These are phyloP conservation scores for Pythium guiyangense DNA, from an alignment of 352 stramenopile species.

Conservation along the genomic window DNA sequence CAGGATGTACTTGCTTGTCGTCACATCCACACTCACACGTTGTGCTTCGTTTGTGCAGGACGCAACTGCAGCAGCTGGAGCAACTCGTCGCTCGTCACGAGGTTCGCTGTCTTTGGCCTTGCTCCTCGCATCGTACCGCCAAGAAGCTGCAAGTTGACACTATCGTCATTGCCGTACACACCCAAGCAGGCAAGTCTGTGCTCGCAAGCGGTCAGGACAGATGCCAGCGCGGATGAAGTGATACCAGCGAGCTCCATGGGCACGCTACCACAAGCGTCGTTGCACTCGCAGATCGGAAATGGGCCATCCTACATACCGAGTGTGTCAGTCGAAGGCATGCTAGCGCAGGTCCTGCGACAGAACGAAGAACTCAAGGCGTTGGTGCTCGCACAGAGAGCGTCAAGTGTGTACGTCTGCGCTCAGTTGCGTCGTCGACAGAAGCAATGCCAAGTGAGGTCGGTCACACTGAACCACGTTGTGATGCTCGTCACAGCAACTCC, in stretches of 20 bases:
- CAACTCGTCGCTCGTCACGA: conserved; percentile 22
- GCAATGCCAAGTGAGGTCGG: neutral
- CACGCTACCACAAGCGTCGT: neutral
- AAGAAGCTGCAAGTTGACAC: neutral
- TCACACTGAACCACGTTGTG: too few relatives aligned
- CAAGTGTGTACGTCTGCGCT: conserved; percentile 6
- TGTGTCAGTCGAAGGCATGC: conserved; percentile 10
- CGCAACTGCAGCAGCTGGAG: conserved; percentile 28
- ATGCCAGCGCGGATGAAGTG: neutral
- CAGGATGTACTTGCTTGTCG: neutral
- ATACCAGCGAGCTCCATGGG: neutral
- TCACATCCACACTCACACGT: neutral
- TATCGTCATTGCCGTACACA: neutral
- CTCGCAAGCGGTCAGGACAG: neutral
- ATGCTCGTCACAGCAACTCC: too few relatives aligned
- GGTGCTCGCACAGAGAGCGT: conserved; percentile 7
- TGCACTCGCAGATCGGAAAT: neutral
- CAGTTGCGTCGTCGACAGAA: neutral
- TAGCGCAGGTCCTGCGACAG: conserved; percentile 18
- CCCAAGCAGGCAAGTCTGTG: neutral
- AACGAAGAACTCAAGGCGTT: conserved; percentile 23
- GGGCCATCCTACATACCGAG: too few relatives aligned
- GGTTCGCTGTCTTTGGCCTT: conserved; percentile 6
- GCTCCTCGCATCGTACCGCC: neutral
- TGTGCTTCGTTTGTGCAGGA: conserved; percentile 10